These are phyloP conservation scores for Aspergillus sp. DNA, from an alignment of 2,329 filamentous ascomycete genomes.

Conservation along the genomic window DNA sequence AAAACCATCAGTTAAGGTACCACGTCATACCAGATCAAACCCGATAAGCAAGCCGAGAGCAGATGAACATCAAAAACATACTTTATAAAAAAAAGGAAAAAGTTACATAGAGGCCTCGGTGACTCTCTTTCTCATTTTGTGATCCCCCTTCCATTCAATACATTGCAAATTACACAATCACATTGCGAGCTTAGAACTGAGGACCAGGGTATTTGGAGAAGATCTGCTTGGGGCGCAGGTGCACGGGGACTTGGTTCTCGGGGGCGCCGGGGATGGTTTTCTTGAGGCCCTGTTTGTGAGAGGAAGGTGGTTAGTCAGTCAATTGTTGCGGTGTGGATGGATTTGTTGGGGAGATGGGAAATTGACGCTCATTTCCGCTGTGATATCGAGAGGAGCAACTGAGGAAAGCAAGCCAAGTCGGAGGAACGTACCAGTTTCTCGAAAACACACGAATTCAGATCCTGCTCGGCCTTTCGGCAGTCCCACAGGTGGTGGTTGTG, in stretches of 20 bases:
- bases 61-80: not conserved
- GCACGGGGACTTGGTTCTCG: slow-evolving; percentile 68
- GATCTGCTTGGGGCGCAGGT: slow-evolving; percentile 61
- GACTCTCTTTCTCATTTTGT: not conserved
- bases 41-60: not conserved
- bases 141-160: slow-evolving; percentile 1
- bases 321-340: not conserved
- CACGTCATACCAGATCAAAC: no score
- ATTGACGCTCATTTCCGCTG: no score
- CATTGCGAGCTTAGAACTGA: slow-evolving; percentile 32
- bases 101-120: not conserved
- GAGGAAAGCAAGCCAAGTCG: not conserved
- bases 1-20: no score
- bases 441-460: slow-evolving; percentile 91
- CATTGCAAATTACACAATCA: not conserved
- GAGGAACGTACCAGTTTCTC: slow-evolving; percentile 77
- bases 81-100: not conserved
- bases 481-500: slow-evolving; percentile 98
- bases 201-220: slow-evolving; percentile 42
- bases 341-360: no score
- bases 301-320: not conserved
- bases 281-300: slow-evolving; percentile 65
- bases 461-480: slow-evolving; percentile 83
- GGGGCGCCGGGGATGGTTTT: slow-evolving; percentile 77
- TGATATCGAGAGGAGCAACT: no score